A percentile compares a stretch with the other conserved stretches of the same genome.
These are phyloP conservation scores for Cyclostephanos invisitatus DNA, from an alignment of 108 stramenopile genomes.

Conservation along the genomic window DNA sequence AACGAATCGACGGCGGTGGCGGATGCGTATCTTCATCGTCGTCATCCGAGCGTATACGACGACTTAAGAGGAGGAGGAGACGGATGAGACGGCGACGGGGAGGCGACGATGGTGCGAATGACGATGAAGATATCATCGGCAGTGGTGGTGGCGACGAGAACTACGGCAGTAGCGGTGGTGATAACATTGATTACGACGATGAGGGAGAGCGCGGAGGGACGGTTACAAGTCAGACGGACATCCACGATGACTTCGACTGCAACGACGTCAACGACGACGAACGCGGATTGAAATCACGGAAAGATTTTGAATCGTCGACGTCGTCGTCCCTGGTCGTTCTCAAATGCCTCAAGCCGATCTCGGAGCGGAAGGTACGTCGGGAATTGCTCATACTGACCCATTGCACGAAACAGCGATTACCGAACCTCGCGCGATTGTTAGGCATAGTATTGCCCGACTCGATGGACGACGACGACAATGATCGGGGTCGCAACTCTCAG, in stretches of 20 bases:
- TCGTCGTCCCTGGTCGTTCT: constrained; percentile 52
- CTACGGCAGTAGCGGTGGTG: background rate
- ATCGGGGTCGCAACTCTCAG: background rate
- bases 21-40: background rate
- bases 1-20: constrained; percentile 7
- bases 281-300: background rate
- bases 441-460: constrained; percentile 50
- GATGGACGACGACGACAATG: constrained; percentile 19
- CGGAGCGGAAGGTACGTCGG: constrained; percentile 82
- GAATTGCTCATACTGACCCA: constrained; percentile 77
- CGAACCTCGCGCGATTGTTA: constrained; percentile 72
- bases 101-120: no score
- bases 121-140: no score
- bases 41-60: background rate
- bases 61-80: background rate
- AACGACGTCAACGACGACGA: background rate
- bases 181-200: background rate
- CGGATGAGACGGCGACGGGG: background rate
- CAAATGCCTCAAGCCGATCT: constrained; percentile 84
- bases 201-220: background rate
- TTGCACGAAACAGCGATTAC: constrained; percentile 48
- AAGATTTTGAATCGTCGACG: background rate
- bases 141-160: no score
- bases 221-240: background rate
- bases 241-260: background rate